A percentile compares a stretch with the other conserved stretches of the same genome.
Evolutionary conservation across 352 stramenopile genomes (phyloP).

Genomic region (Thalassiosira exigua): DNA sequence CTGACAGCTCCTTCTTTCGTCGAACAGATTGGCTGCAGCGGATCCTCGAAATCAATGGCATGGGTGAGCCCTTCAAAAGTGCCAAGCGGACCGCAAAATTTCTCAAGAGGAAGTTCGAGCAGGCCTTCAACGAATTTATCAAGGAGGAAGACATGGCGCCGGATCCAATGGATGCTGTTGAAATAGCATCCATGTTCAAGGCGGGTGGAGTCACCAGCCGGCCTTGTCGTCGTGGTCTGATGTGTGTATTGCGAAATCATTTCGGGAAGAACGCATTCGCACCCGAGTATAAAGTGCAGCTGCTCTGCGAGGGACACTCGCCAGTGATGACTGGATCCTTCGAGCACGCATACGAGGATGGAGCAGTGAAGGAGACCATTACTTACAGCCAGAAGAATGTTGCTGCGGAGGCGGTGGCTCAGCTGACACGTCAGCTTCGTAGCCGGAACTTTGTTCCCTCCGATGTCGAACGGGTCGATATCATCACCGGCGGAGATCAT

Average conservation of each 20-base stretch:
- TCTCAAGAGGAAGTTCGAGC: not conserved
- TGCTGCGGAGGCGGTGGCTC: constrained; percentile 3
- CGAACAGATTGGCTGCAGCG: not conserved
- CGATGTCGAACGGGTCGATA: constrained; percentile 16
- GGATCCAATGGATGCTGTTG: constrained; percentile 1
- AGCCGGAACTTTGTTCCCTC: not conserved
- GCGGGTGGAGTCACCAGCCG: not conserved
- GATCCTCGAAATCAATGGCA: constrained; percentile 3
- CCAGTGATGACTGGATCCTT: not conserved
- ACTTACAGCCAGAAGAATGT: constrained; percentile 25
- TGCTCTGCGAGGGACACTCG: constrained; percentile 13
- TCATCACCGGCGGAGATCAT: constrained; percentile 16
- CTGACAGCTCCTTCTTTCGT: constrained; percentile 11
- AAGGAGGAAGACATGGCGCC: not conserved
- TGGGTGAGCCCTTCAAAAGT: not conserved
- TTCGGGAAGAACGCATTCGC: constrained; percentile 25
- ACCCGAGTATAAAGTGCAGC: constrained; percentile 18
- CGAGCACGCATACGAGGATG: not conserved
- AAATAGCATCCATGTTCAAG: constrained; percentile 16
- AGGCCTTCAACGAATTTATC: constrained; percentile 7
- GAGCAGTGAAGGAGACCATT: not conserved
- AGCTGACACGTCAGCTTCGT: constrained; percentile 7
- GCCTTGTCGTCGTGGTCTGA: not conserved
- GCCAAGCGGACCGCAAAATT: constrained; percentile 11
- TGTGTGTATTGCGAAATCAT: constrained; percentile 8